These are phyloP conservation scores for Alternaria ventricosa DNA, from an alignment of 2,329 filamentous ascomycete genomes.

Conservation along the genomic window DNA sequence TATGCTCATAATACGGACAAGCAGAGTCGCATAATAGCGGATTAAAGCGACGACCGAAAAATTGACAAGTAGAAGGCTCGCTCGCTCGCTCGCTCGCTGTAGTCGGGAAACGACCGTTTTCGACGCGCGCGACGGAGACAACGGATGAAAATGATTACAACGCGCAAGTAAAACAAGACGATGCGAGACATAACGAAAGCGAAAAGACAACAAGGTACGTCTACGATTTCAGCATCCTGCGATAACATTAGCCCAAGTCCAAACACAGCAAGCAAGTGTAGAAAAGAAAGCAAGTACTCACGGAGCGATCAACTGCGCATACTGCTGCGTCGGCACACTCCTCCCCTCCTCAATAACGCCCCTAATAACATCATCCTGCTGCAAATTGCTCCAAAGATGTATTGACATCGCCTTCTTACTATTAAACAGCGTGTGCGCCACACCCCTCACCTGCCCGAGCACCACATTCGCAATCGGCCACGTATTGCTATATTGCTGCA, in stretches of 20 bases:
- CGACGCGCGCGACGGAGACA: neutral
- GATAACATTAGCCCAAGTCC: neutral
- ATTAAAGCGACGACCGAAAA: neutral
- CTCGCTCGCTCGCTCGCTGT: neutral
- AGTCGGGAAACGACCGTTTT: neutral
- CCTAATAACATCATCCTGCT: constrained; percentile 43
- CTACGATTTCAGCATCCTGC: constrained; percentile 44
- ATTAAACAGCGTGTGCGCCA: constrained; percentile 74
- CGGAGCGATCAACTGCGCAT: constrained; percentile 45
- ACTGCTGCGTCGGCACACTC: constrained; percentile 41
- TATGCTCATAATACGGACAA: neutral
- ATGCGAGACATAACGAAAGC: neutral
- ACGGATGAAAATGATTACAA: neutral
- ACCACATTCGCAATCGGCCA: constrained; percentile 77
- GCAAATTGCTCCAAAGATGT: constrained; percentile 48
- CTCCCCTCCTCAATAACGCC: constrained; percentile 44
- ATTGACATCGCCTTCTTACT: constrained; percentile 51
- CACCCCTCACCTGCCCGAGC: constrained; percentile 74
- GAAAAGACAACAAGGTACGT: neutral
- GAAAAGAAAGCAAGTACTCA: constrained; percentile 25
- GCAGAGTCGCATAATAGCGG: neutral
- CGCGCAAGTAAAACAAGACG: neutral
- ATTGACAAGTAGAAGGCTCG: neutral
- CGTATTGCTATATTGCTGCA: constrained; percentile 70
- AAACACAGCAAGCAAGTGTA: neutral